Evolutionary conservation across 2,329 filamentous ascomycete genomes (phyloP), one percentile per base, ranked within the genome.

Genomic region (Furcasterigmium sp.): DNA sequence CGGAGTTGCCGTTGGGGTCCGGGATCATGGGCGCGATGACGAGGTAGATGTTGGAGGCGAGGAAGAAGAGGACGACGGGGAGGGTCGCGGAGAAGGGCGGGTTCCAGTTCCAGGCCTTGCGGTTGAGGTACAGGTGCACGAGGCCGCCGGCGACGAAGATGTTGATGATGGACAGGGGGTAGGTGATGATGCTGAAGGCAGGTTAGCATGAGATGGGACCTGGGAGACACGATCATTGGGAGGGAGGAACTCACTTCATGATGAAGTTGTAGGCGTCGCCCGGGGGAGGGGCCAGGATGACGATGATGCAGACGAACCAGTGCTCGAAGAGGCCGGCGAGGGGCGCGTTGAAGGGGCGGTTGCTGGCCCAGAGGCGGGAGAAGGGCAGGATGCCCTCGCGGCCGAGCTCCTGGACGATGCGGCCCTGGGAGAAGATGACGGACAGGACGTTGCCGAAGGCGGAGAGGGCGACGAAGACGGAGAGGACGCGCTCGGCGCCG

Each of bases 371-470:
- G 51, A 85, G 65, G 1, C 68, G 63, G 0, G 79, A 80, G 45
- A 77, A 81, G 0, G 82, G 82, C 3, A 85, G 61, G n/a, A 85
- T 70, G 21, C 80, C 81, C 59, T 85, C 81, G 10, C 79, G 76
- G 4, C 78, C 81, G 14, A 84, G 72, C 57, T 84, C 80, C 58
- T 83, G 82, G 0, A 82, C 80, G 5, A 85, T 64, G 42, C 82
- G 74, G 7, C 80, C 80, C 59, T 85, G 80, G 0, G 81, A 81
- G 61, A 85, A 85, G 48, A 84, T 84, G 48, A 85, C 80, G 44
- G 72, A 76, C 37, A 85, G 67, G 13, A 85, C 78, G 51, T 85
- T 85, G 21, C 81, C 82, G 50, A 84, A 80, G 4, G 81, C 81
- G 0, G 81, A 85, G 1, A 85, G 67, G 0, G 82, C 81, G 18